These are phyloP conservation scores for Neurospora sp. DNA, from an alignment of 495 filamentous ascomycete genomes.

Conservation along the genomic window DNA sequence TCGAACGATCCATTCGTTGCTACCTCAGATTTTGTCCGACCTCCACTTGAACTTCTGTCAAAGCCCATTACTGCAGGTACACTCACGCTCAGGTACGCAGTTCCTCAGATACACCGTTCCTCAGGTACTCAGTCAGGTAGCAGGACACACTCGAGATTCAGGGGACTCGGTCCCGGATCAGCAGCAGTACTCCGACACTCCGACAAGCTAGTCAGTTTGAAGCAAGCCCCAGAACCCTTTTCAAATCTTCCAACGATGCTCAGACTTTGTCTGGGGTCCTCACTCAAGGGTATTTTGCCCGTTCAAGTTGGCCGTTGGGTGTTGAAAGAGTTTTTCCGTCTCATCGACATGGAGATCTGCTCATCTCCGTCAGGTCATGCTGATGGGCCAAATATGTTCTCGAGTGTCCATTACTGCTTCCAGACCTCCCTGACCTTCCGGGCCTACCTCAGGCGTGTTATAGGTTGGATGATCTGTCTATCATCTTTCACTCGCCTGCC, in stretches of 20 bases:
- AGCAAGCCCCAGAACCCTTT: neutral
- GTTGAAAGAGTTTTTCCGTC: neutral
- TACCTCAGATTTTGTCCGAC: neutral
- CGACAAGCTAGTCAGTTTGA: neutral
- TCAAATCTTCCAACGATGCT: neutral
- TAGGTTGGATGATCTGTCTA: neutral
- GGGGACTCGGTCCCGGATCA: neutral
- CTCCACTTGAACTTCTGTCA: neutral
- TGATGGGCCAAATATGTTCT: neutral
- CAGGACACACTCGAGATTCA: neutral
- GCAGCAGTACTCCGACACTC: neutral
- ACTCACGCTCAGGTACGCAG: neutral
- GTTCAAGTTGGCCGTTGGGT: neutral
- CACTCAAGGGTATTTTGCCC: neutral
- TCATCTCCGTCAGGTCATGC: neutral
- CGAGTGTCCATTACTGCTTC: neutral
- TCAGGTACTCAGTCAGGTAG: neutral
- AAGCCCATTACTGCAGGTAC: neutral
- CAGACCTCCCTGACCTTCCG: neutral
- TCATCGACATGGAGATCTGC: neutral
- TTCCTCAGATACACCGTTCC: too few relatives aligned
- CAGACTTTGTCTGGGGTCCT: neutral
- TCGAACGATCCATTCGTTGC: neutral
- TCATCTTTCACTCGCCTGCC: neutral
- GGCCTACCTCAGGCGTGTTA: neutral